These are phyloP conservation scores for Knufia petricola DNA, from an alignment of 2,329 filamentous ascomycete species.

Conservation along the genomic window DNA sequence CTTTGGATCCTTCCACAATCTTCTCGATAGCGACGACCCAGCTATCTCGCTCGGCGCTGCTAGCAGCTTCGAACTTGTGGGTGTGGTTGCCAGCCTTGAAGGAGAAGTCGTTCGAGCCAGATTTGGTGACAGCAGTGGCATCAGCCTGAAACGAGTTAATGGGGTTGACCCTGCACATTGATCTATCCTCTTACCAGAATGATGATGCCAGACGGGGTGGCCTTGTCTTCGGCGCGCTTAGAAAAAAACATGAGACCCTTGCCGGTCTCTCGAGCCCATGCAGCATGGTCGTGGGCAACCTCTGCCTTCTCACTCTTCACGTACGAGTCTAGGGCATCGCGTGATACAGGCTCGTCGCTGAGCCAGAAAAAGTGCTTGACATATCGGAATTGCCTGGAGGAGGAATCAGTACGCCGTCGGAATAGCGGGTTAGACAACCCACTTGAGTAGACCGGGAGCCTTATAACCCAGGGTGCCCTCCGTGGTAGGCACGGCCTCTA, in stretches of 20 bases:
- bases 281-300: slow-evolving; percentile 61
- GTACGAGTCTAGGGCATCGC: slow-evolving; percentile 65
- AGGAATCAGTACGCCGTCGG: slow-evolving; percentile 19
- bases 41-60: slow-evolving; percentile 70
- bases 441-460: slow-evolving; percentile 83
- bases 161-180: slow-evolving; percentile 27
- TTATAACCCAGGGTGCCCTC: slow-evolving; percentile 87
- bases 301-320: slow-evolving; percentile 81
- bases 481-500: slow-evolving; percentile 58
- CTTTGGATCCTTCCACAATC: slow-evolving; percentile 78
- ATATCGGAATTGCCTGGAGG: slow-evolving; percentile 68
- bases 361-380: slow-evolving; percentile 93
- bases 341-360: slow-evolving; percentile 60
- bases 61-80: slow-evolving; percentile 82
- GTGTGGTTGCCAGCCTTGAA: slow-evolving; percentile 81
- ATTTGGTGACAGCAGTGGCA: slow-evolving; percentile 61
- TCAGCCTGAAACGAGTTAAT: slow-evolving; percentile 42
- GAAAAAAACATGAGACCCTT: slow-evolving; percentile 90
- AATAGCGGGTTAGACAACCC: slow-evolving; percentile 25
- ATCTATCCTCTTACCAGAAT: slow-evolving; percentile 57
- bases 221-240: slow-evolving; percentile 75
- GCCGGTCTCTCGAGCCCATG: slow-evolving; percentile 88
- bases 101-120: slow-evolving; percentile 71
- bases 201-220: slow-evolving; percentile 68
- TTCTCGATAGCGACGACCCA: slow-evolving; percentile 80